Evolutionary conservation across 2,329 filamentous ascomycete genomes (phyloP).

Genomic region (Phoma sp.): DNA sequence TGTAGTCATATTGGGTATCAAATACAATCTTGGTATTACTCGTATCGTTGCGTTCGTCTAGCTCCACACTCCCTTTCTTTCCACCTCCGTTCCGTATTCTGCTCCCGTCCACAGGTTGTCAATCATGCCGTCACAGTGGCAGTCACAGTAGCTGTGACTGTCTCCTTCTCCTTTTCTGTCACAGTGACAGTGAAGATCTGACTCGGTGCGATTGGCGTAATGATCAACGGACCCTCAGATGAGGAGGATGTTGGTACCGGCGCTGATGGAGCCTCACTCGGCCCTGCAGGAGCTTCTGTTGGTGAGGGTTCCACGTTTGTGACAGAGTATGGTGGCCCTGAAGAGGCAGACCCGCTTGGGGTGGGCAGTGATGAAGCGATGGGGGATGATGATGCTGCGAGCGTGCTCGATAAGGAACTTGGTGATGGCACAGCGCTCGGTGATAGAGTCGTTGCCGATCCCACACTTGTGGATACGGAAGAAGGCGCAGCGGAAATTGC

Average conservation of each 20-base stretch:
- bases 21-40: slow-evolving; percentile 13
- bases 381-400: background rate
- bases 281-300: slow-evolving; percentile 7
- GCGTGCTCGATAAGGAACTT: background rate
- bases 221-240: slow-evolving; percentile 38
- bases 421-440: background rate
- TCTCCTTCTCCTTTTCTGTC: slow-evolving; percentile 42
- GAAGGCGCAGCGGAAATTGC: background rate
- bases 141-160: slow-evolving; percentile 36
- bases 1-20: slow-evolving; percentile 18
- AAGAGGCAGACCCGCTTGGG: slow-evolving; percentile 1
- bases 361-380: background rate
- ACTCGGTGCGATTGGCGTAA: slow-evolving; percentile 40
- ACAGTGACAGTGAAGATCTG: slow-evolving; percentile 45
- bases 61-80: background rate
- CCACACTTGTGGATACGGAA: background rate
- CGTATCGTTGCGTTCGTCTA: background rate
- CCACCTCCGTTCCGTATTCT: background rate
- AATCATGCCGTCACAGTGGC: slow-evolving; percentile 11
- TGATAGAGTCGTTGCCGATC: background rate
- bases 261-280: slow-evolving; percentile 5
- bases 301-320: slow-evolving; percentile 13
- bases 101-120: background rate
- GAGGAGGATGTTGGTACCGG: slow-evolving; percentile 14
- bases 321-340: slow-evolving; percentile 2